Conservation (phyloP, 2,329 filamentous ascomycete genomes). For the Monosporascus sp. region DNA sequence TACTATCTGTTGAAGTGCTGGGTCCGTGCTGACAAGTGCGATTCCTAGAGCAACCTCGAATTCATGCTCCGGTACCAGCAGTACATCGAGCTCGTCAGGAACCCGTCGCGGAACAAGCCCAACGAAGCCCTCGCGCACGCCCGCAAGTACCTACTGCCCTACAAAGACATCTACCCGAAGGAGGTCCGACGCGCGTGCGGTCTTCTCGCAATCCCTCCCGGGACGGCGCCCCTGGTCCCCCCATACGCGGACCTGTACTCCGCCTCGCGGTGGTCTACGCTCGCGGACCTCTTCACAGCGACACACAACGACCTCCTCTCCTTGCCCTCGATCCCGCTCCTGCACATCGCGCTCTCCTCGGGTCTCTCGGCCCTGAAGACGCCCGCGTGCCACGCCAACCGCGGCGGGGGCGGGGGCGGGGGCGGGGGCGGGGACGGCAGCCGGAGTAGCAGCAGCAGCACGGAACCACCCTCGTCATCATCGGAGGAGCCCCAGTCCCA, state of each 20-base stretch:
- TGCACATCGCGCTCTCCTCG: constrained; percentile 85
- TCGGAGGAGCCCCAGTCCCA: constrained; percentile 9
- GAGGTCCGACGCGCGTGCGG: constrained; percentile 71
- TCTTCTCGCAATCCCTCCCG: constrained; percentile 68
- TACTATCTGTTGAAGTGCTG: too few relatives aligned
- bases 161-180: constrained; percentile 59
- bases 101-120: constrained; percentile 54
- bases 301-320: constrained; percentile 84
- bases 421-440: neutral
- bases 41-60: constrained; percentile 58
- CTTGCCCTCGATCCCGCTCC: constrained; percentile 73
- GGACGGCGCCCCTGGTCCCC: constrained; percentile 34
- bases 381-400: constrained; percentile 73
- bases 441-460: constrained; percentile 29
- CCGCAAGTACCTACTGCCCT: constrained; percentile 71
- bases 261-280: constrained; percentile 63
- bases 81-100: constrained; percentile 84
- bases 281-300: constrained; percentile 74
- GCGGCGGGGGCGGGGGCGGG: neutral
- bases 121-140: constrained; percentile 77
- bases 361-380: constrained; percentile 95
- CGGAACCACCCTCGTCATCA: constrained; percentile 6
- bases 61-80: constrained; percentile 92
- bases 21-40: too few relatives aligned
- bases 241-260: constrained; percentile 61